A percentile compares a stretch with the other conserved stretches of the same genome.
These are phyloP conservation scores for Mycena floridula DNA, from an alignment of 768 basidiomycete genomes.

Conservation along the genomic window DNA sequence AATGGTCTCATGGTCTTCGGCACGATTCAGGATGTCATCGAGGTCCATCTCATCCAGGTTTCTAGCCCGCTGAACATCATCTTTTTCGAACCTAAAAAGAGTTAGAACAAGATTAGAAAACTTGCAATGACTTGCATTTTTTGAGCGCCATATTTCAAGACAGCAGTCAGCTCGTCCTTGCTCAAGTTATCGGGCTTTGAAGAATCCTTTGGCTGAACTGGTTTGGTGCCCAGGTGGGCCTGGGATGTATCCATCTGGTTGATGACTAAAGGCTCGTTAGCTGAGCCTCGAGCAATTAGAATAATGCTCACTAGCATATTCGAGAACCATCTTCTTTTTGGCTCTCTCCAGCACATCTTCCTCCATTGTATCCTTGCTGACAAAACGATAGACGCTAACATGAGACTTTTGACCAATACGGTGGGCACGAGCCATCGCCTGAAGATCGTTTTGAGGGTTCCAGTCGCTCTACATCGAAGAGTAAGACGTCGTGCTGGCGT, in stretches of 20 bases:
- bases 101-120: slow-evolving; percentile 10
- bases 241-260: slow-evolving; percentile 99
- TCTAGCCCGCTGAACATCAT: slow-evolving; percentile 86
- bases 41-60: slow-evolving; percentile 99
- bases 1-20: slow-evolving; percentile 95
- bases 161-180: slow-evolving; percentile 95
- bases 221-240: slow-evolving; percentile 86
- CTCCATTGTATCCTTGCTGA: slow-evolving; percentile 99
- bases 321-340: slow-evolving; percentile 99
- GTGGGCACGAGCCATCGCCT: slow-evolving; percentile 99
- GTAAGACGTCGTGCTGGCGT: slow-evolving; percentile 4
- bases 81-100: slow-evolving; percentile 84
- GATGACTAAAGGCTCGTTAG: slow-evolving; percentile 59
- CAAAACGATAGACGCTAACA: slow-evolving; percentile 97
- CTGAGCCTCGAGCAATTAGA: slow-evolving; percentile 6
- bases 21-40: slow-evolving; percentile 94
- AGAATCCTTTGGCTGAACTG: slow-evolving; percentile 54
- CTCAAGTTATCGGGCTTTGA: slow-evolving; percentile 79
- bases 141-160: slow-evolving; percentile 97
- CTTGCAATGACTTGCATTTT: slow-evolving; percentile 64
- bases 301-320: slow-evolving; percentile 87
- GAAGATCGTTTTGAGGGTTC: slow-evolving; percentile 98
- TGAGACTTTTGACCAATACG: slow-evolving; percentile 98
- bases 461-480: slow-evolving; percentile 76
- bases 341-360: slow-evolving; percentile 97